Evolutionary conservation across 2,329 filamentous ascomycete genomes (phyloP).

Genomic region (Cadophora malorum): DNA sequence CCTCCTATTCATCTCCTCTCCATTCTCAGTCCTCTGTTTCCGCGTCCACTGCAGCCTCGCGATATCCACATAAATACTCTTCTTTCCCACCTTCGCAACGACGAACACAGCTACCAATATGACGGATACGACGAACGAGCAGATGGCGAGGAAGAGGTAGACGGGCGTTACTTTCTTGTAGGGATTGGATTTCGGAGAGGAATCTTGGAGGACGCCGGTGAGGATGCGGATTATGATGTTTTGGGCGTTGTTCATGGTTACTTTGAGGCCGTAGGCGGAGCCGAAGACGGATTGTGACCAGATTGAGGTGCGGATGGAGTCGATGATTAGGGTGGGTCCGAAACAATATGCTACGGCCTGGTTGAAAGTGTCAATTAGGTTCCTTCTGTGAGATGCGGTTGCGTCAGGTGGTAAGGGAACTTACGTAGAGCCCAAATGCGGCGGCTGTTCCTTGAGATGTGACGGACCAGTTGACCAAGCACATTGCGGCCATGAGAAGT

Average conservation of each 20-base stretch:
- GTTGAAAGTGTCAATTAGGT: neutral
- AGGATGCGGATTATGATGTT: slow-evolving; percentile 65
- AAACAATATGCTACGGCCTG: slow-evolving; percentile 58
- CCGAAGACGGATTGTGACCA: slow-evolving; percentile 67
- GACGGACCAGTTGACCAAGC: slow-evolving; percentile 58
- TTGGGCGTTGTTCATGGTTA: slow-evolving; percentile 68
- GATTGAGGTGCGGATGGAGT: slow-evolving; percentile 64
- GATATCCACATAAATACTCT: slow-evolving; percentile 47
- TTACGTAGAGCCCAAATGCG: slow-evolving; percentile 60
- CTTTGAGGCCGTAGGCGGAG: slow-evolving; percentile 64
- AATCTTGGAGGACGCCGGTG: slow-evolving; percentile 64
- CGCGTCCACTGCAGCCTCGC: slow-evolving; percentile 63
- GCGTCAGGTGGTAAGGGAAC: neutral
- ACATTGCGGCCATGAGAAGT: slow-evolving; percentile 60
- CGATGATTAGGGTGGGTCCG: slow-evolving; percentile 65
- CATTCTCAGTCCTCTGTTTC: slow-evolving; percentile 55
- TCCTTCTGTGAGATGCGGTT: neutral
- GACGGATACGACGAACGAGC: slow-evolving; percentile 54
- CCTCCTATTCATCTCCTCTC: slow-evolving; percentile 51
- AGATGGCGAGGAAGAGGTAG: slow-evolving; percentile 60
- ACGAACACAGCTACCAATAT: slow-evolving; percentile 50
- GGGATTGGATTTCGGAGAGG: slow-evolving; percentile 54
- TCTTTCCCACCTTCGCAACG: slow-evolving; percentile 35
- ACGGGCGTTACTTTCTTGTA: slow-evolving; percentile 62
- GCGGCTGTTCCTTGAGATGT: slow-evolving; percentile 60